Evolutionary conservation across 345 rosid genomes (phyloP).

Genomic region (Noccaea caerulescens): DNA sequence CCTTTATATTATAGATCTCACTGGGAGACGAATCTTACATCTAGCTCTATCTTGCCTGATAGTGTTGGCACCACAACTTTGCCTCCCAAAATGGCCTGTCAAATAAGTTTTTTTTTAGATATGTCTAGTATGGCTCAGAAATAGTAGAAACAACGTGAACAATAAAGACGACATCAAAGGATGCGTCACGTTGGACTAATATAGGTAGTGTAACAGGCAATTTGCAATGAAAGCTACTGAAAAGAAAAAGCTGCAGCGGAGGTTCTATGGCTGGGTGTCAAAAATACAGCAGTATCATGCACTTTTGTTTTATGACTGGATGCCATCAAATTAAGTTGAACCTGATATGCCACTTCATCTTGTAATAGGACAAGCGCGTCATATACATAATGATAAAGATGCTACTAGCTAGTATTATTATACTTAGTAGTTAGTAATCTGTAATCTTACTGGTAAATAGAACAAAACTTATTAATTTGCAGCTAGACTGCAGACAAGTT

Average conservation of each 20-base stretch:
- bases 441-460: not conserved
- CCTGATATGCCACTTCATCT: constrained; percentile 22
- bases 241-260: constrained; percentile 4
- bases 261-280: constrained; percentile 1
- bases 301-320: constrained; percentile 11
- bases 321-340: constrained; percentile 14
- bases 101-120: constrained; percentile 24
- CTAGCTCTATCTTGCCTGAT: constrained; percentile 62
- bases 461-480: constrained; percentile 20
- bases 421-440: not conserved
- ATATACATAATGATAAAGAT: constrained; percentile 16
- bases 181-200: not conserved
- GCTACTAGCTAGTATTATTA: not conserved
- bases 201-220: constrained; percentile 5
- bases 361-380: constrained; percentile 12
- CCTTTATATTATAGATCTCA: constrained; percentile 10
- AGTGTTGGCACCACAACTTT: constrained; percentile 83
- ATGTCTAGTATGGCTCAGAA: constrained; percentile 20
- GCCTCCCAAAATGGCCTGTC: constrained; percentile 93
- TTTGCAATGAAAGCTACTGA: not conserved
- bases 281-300: constrained; percentile 12
- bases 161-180: constrained; percentile 12
- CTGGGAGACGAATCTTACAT: constrained; percentile 50
- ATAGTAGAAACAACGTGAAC: constrained; percentile 24
- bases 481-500: constrained; percentile 16